Base-by-base conservation (phyloP, 805 yeast genomes). In the Priceomyces carsonii region DNA sequence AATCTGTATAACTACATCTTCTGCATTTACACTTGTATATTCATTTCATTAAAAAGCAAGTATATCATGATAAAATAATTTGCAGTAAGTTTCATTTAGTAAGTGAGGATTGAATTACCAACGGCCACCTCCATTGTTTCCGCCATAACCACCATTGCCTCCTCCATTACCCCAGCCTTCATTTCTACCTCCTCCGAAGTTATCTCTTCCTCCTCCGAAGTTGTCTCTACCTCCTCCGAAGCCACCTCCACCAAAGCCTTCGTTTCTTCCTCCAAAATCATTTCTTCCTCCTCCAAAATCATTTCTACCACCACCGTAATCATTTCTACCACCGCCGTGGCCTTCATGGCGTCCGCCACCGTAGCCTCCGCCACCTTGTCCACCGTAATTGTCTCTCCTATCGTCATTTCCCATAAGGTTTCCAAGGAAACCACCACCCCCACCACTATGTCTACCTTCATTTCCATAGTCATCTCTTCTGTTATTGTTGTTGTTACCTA, bases 71-170 rank as follows among this genome's bases (percentile, higher is more conserved):
- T n/a, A n/a, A n/a, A n/a, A n/a, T n/a, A n/a, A n/a, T n/a, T n/a
- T n/a, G n/a, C n/a, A n/a, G n/a, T n/a, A n/a, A n/a, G 14, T 26
- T 25, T n/a, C 6, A 24, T 26, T 26, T 26, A 26, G 8, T 15
- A 26, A 6, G 29, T 10, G 29, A 9, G 29, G 29, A 8, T 12
- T 9, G 14, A 12, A 26, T 26, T 33, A 33, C 26, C 34, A 38
- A 16, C 41, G 35, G 18, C 44, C 21, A 16, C 34, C 43, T 18
- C 39, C 35, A 33, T 45, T 42, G 38, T 38, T 16, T 12, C 50
- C 61, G 31, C 25, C 43, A 18, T 42, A 41, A n/a, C 48, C 53
- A 40, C 35, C 47, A 18, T 20, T 36, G 22, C 51, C 51, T 36
- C 55, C 56, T 19, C 1, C 22, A 9, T 45, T 50, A 8, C 30